Evolutionary conservation across 495 filamentous ascomycete genomes (phyloP).

Genomic region (Parathielavia appendiculata): DNA sequence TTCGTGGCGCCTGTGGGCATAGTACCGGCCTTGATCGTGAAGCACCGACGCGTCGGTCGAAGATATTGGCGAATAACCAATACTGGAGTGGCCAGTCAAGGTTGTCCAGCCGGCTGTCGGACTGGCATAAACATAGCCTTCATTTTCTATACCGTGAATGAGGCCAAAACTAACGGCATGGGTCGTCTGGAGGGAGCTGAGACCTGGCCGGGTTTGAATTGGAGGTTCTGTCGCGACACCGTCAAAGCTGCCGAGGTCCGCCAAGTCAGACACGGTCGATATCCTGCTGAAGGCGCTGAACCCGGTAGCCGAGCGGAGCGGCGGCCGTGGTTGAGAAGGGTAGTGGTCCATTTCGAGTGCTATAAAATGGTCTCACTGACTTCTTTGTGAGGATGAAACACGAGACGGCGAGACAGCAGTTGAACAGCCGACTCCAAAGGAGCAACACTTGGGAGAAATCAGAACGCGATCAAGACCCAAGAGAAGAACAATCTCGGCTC

Average conservation of each 20-base stretch:
- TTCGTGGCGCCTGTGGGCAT: constrained; percentile 29
- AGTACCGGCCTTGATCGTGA: constrained; percentile 16
- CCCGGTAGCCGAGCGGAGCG: constrained; percentile 21
- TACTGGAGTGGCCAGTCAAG: constrained; percentile 17
- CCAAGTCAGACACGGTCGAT: constrained; percentile 40
- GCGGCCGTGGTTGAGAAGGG: constrained; percentile 22
- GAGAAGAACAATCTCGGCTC: neutral
- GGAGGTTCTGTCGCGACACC: constrained; percentile 16
- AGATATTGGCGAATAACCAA: constrained; percentile 36
- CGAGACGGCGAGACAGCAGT: neutral
- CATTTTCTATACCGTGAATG: neutral
- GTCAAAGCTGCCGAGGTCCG: constrained; percentile 30
- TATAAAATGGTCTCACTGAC: constrained; percentile 18
- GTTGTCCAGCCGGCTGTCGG: constrained; percentile 17
- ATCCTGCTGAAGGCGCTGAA: constrained; percentile 37
- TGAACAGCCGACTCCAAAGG: neutral
- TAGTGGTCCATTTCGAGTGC: constrained; percentile 22
- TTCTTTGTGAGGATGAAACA: neutral
- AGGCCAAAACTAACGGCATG: constrained; percentile 7
- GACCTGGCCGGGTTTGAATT: constrained; percentile 37
- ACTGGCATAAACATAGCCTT: constrained; percentile 17
- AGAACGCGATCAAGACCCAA: neutral
- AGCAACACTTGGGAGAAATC: neutral
- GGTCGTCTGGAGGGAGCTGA: constrained; percentile 40
- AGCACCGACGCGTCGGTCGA: constrained; percentile 9